Percentiles rank a stretch among this genome's conserved stretches.
phyloP scores from a whole-genome alignment of 768 basidiomycete genomes.

The Auriscalpium vulgare region DNA sequence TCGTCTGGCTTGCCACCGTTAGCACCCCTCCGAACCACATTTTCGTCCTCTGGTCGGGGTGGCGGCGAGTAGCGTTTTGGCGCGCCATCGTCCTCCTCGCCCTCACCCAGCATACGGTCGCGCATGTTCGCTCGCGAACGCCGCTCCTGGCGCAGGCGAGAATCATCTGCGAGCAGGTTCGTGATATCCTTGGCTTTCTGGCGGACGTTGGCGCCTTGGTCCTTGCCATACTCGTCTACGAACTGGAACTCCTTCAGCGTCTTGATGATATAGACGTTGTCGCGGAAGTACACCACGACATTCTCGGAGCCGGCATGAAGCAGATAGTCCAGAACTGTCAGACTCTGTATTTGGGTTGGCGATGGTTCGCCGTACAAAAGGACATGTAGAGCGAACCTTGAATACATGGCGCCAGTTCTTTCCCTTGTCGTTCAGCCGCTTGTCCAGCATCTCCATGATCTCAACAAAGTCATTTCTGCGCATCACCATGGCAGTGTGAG shows the following conservation, averaged over 20 bases:
- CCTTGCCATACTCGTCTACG: slow-evolving; percentile 90
- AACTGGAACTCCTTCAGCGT: slow-evolving; percentile 98
- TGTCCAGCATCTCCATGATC: slow-evolving; percentile 99
- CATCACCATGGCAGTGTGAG: background rate
- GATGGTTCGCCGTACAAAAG: background rate
- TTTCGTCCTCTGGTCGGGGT: slow-evolving; percentile 24
- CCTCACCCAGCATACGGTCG: slow-evolving; percentile 81
- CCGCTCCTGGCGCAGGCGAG: slow-evolving; percentile 79
- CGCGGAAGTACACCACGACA: slow-evolving; percentile 95
- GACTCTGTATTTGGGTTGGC: slow-evolving; percentile 40
- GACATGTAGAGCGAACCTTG: slow-evolving; percentile 48
- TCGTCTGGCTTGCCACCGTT: slow-evolving; percentile 58
- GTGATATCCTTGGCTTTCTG: slow-evolving; percentile 99
- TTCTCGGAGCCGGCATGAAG: slow-evolving; percentile 97
- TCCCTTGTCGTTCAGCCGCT: slow-evolving; percentile 96
- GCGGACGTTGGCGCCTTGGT: slow-evolving; percentile 96
- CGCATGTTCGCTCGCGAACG: slow-evolving; percentile 83
- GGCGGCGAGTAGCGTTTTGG: background rate
- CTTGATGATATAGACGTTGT: slow-evolving; percentile 97
- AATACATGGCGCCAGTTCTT: slow-evolving; percentile 99
- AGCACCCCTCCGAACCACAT: slow-evolving; percentile 26
- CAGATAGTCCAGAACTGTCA: slow-evolving; percentile 92
- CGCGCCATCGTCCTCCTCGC: slow-evolving; percentile 30
- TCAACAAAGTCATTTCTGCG: slow-evolving; percentile 90
- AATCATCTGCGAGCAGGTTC: slow-evolving; percentile 81